Conservation (phyloP, 345 rosid genomes). For the Bruguiera sexangula region DNA sequence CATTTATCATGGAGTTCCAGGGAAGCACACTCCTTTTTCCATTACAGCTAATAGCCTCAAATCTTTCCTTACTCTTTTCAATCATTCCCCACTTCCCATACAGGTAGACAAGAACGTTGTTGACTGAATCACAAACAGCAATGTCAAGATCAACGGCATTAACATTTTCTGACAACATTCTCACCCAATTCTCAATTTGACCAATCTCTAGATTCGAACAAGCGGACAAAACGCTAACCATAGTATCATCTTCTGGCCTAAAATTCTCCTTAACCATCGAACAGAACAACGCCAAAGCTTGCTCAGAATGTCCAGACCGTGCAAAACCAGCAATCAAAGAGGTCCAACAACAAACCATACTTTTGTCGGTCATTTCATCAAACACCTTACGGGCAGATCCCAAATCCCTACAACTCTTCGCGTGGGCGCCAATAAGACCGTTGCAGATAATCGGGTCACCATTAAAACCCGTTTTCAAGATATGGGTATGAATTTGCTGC, state of each 20-base stretch:
- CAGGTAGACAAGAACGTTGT: conserved; percentile 33
- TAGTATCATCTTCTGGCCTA: conserved; percentile 28
- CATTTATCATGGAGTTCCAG: conserved; percentile 45
- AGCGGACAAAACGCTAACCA: conserved; percentile 39
- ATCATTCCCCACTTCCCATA: conserved; percentile 39
- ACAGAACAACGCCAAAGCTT: conserved; percentile 33
- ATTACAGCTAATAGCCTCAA: conserved; percentile 21
- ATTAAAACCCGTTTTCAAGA: conserved; percentile 29
- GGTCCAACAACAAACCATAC: conserved; percentile 31
- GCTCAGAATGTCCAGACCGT: conserved; percentile 27
- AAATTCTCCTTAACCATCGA: conserved; percentile 26
- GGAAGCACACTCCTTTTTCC: conserved; percentile 35
- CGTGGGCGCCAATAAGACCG: conserved; percentile 29
- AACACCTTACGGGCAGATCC: conserved; percentile 39
- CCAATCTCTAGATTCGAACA: conserved; percentile 26
- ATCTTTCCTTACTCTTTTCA: conserved; percentile 33
- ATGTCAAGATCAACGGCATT: neutral
- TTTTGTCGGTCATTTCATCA: conserved; percentile 40
- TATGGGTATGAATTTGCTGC: conserved; percentile 32
- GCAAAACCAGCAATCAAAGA: conserved; percentile 38
- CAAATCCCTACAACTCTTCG: conserved; percentile 22
- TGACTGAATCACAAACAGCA: conserved; percentile 19
- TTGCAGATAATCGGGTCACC: conserved; percentile 32
- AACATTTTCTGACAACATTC: conserved; percentile 10
- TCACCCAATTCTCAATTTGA: conserved; percentile 34